Percentiles rank a stretch among this genome's conserved stretches.
These are phyloP conservation scores for Myochromella boudieri DNA, from an alignment of 768 basidiomycete species.

Conservation along the genomic window DNA sequence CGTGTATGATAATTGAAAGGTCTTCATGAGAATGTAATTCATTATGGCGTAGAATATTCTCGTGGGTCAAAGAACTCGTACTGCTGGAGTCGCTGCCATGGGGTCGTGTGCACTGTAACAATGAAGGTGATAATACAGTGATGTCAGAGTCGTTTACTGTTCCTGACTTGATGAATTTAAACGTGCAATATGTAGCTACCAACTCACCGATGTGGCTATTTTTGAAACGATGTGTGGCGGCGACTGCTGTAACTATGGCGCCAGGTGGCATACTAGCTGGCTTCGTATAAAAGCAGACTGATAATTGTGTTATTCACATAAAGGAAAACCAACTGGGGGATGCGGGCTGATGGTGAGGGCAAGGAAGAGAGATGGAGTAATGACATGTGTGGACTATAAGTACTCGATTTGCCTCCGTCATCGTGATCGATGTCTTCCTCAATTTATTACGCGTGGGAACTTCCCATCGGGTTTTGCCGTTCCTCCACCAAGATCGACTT, in stretches of 20 bases:
- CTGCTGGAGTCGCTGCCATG: conserved; percentile 6
- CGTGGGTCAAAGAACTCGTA: conserved; percentile 12
- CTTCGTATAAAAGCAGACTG: no score
- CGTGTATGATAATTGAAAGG: neutral
- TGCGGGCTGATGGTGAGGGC: neutral
- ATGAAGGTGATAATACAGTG: neutral
- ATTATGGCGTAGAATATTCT: conserved; percentile 16
- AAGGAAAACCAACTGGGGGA: no score
- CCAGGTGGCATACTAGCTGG: no score
- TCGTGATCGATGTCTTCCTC: neutral
- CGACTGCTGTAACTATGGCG: no score
- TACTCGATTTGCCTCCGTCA: conserved; percentile 14
- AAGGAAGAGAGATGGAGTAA: neutral
- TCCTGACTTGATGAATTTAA: neutral
- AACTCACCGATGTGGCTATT: conserved; percentile 7
- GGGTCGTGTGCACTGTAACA: conserved; percentile 4
- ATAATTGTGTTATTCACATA: no score
- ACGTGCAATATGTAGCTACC: neutral
- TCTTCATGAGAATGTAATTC: conserved; percentile 11
- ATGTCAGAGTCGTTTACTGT: neutral
- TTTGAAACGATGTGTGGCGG: neutral
- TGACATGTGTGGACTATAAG: conserved; percentile 6
- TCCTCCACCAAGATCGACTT: conserved; percentile 23
- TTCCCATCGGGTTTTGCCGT: conserved; percentile 4
- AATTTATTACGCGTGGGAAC: conserved; percentile 13